Evolutionary conservation across 23 red algal species (phyloP).

Genomic region (Gracilaria vermiculophylla): DNA sequence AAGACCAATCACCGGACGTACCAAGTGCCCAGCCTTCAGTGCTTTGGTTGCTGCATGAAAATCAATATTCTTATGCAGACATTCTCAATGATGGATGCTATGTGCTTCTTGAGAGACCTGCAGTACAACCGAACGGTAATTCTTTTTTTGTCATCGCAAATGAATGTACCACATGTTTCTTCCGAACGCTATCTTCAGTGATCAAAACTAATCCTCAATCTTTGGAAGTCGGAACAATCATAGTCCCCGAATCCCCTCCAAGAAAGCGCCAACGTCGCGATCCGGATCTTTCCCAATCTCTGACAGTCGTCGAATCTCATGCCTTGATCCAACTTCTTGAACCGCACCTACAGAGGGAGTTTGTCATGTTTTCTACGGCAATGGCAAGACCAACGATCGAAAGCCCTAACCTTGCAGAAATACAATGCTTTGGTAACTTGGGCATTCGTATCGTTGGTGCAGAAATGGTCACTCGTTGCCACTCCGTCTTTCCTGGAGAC

Average conservation of each 20-base stretch:
- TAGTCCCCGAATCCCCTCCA: background rate
- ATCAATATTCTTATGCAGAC: background rate
- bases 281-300: background rate
- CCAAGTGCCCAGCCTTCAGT: slow-evolving; percentile 17
- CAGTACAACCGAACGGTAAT: slow-evolving; percentile 17
- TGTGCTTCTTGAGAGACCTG: slow-evolving; percentile 13
- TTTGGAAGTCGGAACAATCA: background rate
- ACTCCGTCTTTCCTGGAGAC: background rate
- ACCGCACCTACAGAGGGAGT: background rate
- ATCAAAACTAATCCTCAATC: background rate
- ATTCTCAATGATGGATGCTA: slow-evolving; percentile 9
- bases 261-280: slow-evolving; percentile 22
- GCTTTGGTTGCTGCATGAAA: slow-evolving; percentile 18
- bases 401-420: background rate
- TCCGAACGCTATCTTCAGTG: background rate
- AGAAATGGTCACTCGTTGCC: slow-evolving; percentile 10
- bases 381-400: background rate
- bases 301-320: background rate
- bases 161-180: background rate
- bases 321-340: background rate
- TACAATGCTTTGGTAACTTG: background rate
- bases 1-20: background rate
- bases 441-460: background rate
- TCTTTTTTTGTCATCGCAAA: slow-evolving; percentile 21
- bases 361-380: background rate